phyloP scores from a whole-genome alignment of 176 grass and related monocot genomes.

The Hordeum marinum region DNA sequence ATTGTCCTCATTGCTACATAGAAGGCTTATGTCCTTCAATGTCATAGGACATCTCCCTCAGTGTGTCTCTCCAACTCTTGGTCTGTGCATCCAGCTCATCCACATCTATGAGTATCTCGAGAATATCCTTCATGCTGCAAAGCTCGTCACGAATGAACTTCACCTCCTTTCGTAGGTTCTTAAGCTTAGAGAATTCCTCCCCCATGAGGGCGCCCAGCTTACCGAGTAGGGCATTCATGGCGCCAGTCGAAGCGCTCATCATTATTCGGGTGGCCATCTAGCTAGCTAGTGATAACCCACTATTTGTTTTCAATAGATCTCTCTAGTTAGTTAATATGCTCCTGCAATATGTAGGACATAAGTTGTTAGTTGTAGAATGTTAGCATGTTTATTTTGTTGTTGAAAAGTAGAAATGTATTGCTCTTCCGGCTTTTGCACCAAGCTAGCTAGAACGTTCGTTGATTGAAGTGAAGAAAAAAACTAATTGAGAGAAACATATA shows the following conservation, averaged over 20 bases:
- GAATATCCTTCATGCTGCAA: neutral
- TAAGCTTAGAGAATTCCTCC: slow-evolving; percentile 2
- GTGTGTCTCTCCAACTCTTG: neutral
- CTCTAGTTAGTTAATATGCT: too few species aligned
- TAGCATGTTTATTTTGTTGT: too few species aligned
- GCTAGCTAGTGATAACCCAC: neutral
- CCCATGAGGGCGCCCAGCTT: neutral
- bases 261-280: neutral
- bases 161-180: neutral
- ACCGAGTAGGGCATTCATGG: neutral
- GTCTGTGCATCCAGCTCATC: slow-evolving; percentile 3
- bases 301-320: neutral
- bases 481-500: too few species aligned
- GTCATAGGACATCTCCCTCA: neutral
- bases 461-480: too few species aligned
- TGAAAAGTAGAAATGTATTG: too few species aligned
- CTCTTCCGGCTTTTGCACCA: too few species aligned
- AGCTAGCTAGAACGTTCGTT: too few species aligned
- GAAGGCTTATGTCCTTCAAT: too few species aligned
- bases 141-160: neutral
- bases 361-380: too few species aligned
- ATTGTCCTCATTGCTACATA: too few species aligned
- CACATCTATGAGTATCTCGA: neutral
- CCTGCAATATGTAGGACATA: too few species aligned
- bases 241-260: neutral